Evolutionary conservation across 2,329 filamentous ascomycete species (phyloP), one percentile per base, ranked within the genome.

Genomic region (Pyricularia pennisetigena): DNA sequence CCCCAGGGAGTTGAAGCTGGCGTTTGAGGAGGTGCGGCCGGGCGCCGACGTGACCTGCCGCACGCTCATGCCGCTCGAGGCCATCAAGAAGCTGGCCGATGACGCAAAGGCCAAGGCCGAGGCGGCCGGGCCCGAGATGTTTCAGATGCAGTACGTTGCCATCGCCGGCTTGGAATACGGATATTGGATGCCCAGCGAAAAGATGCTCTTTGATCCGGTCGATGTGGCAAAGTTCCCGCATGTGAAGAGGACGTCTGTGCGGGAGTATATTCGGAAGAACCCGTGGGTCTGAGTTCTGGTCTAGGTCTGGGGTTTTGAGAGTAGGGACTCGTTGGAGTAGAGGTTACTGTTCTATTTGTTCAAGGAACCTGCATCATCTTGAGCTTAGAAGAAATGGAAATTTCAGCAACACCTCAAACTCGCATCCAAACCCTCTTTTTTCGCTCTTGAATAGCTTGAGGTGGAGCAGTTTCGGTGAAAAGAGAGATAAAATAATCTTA

Each of bases 101-200:
- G 65, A 68, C 62, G 70, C 66, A 10, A 63, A 41, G 28, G 12
- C 69, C 69, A 10, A 64, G 69, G 2, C 64, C 30, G 32, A 66
- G 69, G 32, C 41, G 68, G 23, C 71, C 69, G 57, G 68, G 26
- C 23, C 67, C 4, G 57, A 23, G 9, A 12, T 61, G 65, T 26
- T 69, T 72, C 65, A 71, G 71, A 69, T 67, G n/a, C 26, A 64
- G 67, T 62, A 26, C 29, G n/a, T 41, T 6, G n/a, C 14, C 6
- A 16, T 64, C 23, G 35, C 49, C 4, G 67, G 67, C 20, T 30
- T 68, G 61, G 67, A 63, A 23, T 68, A 68, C 14, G 67, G 67
- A 20, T 68, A 72, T 29, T 72, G 72, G 64, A 72, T 72, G 14
- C 70, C 71, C 1, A 73, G 70, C 59, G 71, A 71, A 68, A 72